Evolutionary conservation across 2,329 filamentous ascomycete species (phyloP), one percentile per base, ranked within the genome.

Genomic region (Colletotrichum lupini): DNA sequence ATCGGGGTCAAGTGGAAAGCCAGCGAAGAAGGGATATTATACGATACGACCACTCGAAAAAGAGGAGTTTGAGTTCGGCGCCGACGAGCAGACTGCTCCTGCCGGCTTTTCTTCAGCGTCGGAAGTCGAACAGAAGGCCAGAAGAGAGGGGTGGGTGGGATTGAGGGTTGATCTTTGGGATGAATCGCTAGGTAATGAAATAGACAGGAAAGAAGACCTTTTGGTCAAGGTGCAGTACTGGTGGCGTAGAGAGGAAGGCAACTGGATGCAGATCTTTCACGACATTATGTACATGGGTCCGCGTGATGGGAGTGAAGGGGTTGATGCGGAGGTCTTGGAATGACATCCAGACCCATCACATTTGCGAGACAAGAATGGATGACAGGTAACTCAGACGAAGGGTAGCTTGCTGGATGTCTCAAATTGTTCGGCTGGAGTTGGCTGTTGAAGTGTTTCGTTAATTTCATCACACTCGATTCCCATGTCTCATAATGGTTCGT

Each of bases 201-300:
- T 49, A 14, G 66, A 52, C 4, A 26, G 26, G 14, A 73, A 61
- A 3, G 53, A 52, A 19, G 75, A 70, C 5, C 55, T 77, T 16
- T 19, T 81, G 37, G 75, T 80, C 12, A 80, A 81, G 52, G 78
- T 79, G 16, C 76, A 79, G 55, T 81, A 81, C 37, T 80, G 79
- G 80, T 81, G 77, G 78, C 76, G 72, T 37, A 68, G 74, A 63
- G 78, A 80, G 19, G 35, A 59, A 0, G 74, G 32, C 0, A 65
- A 61, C 7, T 78, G 77, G 70, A 57, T 67, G 3, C 79, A 80
- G 58, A 76, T 78, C 26, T 46, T 80, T 16, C 78, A 80, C 49
- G 78, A 80, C 60, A 80, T 80, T 30, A 72, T 77, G 73, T 79
- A 79, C 60, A 69, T 80, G 52, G 79, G 78, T 1, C 68, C 74